Evolutionary conservation across 345 rosid species (phyloP).

Genomic region (Euclidium syriacum): DNA sequence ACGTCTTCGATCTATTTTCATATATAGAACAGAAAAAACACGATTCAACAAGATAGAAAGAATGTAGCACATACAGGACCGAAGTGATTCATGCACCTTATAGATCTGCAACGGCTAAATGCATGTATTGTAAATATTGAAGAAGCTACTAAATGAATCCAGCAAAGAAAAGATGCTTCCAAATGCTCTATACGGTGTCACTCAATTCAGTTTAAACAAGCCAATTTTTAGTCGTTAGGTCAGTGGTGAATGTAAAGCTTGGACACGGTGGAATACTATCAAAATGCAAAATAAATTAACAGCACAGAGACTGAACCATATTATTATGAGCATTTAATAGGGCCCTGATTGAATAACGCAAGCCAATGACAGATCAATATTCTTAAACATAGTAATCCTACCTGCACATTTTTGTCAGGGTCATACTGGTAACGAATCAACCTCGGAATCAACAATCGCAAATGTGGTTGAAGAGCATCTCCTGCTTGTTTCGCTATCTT

Average conservation of each 20-base stretch:
- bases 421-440: conserved; percentile 92
- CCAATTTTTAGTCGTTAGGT: neutral
- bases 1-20: neutral
- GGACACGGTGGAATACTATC: neutral
- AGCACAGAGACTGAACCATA: neutral
- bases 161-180: conserved; percentile 1
- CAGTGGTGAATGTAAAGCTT: neutral
- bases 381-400: conserved; percentile 22
- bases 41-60: neutral
- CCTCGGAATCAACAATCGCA: conserved; percentile 74
- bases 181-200: conserved; percentile 3
- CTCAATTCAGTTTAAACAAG: conserved; percentile 12
- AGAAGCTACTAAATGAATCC: neutral
- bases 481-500: conserved; percentile 99
- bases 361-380: neutral
- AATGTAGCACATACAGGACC: neutral
- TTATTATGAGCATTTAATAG: conserved; percentile 1
- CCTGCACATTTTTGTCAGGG: conserved; percentile 99
- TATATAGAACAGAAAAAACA: neutral
- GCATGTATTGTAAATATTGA: neutral
- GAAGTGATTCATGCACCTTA: conserved; percentile 1
- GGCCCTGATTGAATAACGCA: neutral
- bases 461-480: conserved; percentile 92
- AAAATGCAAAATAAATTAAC: neutral
- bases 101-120: conserved; percentile 1